phyloP scores from a whole-genome alignment of 768 basidiomycete species.

The Pholiota conissans region DNA sequence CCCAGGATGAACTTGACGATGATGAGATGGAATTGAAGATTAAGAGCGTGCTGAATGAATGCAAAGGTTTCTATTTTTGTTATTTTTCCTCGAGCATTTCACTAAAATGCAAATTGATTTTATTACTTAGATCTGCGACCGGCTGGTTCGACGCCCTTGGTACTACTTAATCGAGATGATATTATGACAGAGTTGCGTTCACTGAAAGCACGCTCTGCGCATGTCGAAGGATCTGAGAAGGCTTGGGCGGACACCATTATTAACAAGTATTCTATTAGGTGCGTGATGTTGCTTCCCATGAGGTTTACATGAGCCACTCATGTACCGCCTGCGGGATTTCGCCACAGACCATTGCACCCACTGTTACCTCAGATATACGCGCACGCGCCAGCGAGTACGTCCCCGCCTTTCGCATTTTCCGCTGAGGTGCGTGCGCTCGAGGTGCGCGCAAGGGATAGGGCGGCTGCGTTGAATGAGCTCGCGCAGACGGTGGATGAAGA shows the following conservation, averaged over 20 bases:
- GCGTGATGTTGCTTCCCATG: neutral
- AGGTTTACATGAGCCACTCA: neutral
- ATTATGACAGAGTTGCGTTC: slow-evolving; percentile 16
- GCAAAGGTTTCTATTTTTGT: slow-evolving; percentile 10
- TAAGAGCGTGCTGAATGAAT: slow-evolving; percentile 11
- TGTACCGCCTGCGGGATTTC: neutral
- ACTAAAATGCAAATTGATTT: too few species aligned
- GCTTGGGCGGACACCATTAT: slow-evolving; percentile 10
- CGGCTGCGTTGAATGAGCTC: slow-evolving; percentile 14
- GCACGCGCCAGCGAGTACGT: slow-evolving; percentile 16
- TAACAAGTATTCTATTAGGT: slow-evolving; percentile 6
- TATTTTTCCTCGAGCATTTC: neutral
- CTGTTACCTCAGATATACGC: slow-evolving; percentile 15
- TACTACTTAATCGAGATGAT: slow-evolving; percentile 16
- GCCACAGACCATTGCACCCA: slow-evolving; percentile 17
- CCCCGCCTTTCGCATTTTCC: slow-evolving; percentile 21
- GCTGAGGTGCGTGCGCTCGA: slow-evolving; percentile 12
- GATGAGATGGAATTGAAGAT: slow-evolving; percentile 10
- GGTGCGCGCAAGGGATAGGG: slow-evolving; percentile 5
- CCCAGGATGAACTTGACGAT: neutral
- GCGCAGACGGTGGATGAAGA: slow-evolving; percentile 17
- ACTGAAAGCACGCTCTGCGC: slow-evolving; percentile 1
- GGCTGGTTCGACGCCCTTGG: slow-evolving; percentile 1
- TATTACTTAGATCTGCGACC: slow-evolving; percentile 7
- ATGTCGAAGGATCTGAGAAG: slow-evolving; percentile 14